Conservation (phyloP, 176 grass and related monocot genomes). For the Pharus latifolius region DNA sequence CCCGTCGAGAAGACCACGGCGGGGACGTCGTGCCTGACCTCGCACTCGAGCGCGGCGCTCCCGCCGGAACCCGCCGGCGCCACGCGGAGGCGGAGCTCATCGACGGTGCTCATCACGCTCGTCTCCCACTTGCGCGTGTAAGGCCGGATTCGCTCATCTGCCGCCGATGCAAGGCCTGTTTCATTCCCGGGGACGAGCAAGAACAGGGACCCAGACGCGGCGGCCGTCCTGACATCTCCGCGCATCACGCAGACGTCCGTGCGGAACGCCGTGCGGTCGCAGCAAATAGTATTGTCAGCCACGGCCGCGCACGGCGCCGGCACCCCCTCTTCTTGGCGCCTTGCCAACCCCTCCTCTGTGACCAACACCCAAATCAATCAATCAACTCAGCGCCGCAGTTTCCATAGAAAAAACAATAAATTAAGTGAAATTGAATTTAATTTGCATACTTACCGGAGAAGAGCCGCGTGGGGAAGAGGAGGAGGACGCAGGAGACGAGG, state of each 20-base stretch:
- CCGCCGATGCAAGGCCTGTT: too few species aligned
- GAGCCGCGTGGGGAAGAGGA: conserved; percentile 26
- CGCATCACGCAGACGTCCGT: conserved; percentile 35
- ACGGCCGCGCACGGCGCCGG: too few species aligned
- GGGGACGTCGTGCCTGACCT: conserved; percentile 44
- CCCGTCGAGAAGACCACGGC: conserved; percentile 80
- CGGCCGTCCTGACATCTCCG: conserved; percentile 19
- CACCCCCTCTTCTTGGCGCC: neutral
- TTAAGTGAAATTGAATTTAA: too few species aligned
- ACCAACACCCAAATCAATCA: neutral
- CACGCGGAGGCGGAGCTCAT: conserved; percentile 50
- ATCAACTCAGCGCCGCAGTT: neutral
- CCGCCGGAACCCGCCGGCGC: neutral
- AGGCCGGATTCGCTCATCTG: conserved; percentile 25
- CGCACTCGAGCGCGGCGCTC: neutral
- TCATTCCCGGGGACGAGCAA: neutral
- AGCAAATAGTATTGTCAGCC: too few species aligned
- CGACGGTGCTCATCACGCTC: conserved; percentile 65
- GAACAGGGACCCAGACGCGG: conserved; percentile 6
- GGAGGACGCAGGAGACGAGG: too few species aligned
- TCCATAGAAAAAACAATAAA: conserved; percentile 6
- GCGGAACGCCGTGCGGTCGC: conserved; percentile 26
- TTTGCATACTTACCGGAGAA: too few species aligned
- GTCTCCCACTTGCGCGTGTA: conserved; percentile 86
- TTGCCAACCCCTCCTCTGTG: conserved; percentile 2